Evolutionary conservation across 805 yeast species (phyloP).

Genomic region (Yamadazyma laniorum): DNA sequence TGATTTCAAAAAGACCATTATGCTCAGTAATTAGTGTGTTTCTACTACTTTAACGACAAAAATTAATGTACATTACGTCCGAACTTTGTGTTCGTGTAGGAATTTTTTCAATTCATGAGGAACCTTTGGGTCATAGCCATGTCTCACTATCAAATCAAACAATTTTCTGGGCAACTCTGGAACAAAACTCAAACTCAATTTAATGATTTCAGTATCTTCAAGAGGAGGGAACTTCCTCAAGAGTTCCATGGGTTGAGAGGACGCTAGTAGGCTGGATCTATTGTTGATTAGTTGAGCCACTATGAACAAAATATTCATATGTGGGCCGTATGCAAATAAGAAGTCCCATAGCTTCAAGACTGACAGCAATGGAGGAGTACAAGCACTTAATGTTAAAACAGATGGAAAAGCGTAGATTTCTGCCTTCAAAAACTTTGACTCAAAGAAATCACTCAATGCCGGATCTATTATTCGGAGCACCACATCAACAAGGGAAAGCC

Average conservation of each 20-base stretch:
- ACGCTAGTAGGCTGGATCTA: slow-evolving; percentile 57
- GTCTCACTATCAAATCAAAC: slow-evolving; percentile 62
- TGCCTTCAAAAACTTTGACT: slow-evolving; percentile 68
- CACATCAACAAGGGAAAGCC: slow-evolving; percentile 67
- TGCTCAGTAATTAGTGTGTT: slow-evolving; percentile 2
- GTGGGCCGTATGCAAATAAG: slow-evolving; percentile 85
- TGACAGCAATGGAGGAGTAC: slow-evolving; percentile 80
- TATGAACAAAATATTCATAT: slow-evolving; percentile 78
- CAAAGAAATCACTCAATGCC: slow-evolving; percentile 56
- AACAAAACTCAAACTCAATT: slow-evolving; percentile 74
- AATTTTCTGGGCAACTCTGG: slow-evolving; percentile 68
- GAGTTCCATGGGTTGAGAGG: slow-evolving; percentile 70
- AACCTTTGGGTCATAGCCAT: slow-evolving; percentile 53
- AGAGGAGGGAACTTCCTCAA: slow-evolving; percentile 70
- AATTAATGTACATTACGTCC: background rate
- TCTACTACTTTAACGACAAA: background rate
- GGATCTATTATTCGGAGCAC: slow-evolving; percentile 74
- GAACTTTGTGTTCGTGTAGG: slow-evolving; percentile 11
- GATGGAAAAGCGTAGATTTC: slow-evolving; percentile 86
- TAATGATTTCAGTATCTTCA: slow-evolving; percentile 71
- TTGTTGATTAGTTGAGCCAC: slow-evolving; percentile 78
- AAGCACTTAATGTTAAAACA: slow-evolving; percentile 79
- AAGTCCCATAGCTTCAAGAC: slow-evolving; percentile 86
- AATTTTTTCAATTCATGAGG: slow-evolving; percentile 31
- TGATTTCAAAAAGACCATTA: slow-evolving; percentile 43